phyloP scores from a whole-genome alignment of 2,329 filamentous ascomycete species.

The Alternaria infectoria region DNA sequence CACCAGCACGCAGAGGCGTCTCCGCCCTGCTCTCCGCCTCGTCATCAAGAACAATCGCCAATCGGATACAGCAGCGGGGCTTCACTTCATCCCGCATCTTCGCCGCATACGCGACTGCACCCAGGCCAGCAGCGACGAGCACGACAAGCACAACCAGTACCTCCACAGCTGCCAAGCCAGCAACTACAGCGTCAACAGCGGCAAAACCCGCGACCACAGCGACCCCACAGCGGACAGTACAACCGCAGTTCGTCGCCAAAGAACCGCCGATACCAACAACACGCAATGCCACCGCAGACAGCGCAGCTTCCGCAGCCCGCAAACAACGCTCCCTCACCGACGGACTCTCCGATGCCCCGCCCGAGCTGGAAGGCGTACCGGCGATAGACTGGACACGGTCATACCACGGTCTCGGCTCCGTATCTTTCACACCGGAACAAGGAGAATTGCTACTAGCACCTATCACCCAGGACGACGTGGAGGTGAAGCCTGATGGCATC shows the following conservation, averaged over 20 bases:
- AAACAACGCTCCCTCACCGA: conserved; percentile 53
- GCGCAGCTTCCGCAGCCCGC: conserved; percentile 33
- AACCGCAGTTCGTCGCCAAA: conserved; percentile 34
- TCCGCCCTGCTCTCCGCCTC: conserved; percentile 24
- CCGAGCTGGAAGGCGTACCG: conserved; percentile 56
- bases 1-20: conserved; percentile 26
- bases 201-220: conserved; percentile 21
- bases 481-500: conserved; percentile 97
- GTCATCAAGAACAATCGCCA: conserved; percentile 20
- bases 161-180: conserved; percentile 20
- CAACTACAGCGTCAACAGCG: conserved; percentile 14
- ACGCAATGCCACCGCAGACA: conserved; percentile 36
- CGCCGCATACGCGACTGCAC: conserved; percentile 33
- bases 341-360: conserved; percentile 58
- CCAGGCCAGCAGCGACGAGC: conserved; percentile 22
- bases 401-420: conserved; percentile 77
- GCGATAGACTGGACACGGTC: conserved; percentile 83
- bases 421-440: conserved; percentile 74
- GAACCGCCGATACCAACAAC: conserved; percentile 44
- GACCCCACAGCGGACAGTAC: conserved; percentile 34
- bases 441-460: conserved; percentile 71
- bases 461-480: conserved; percentile 76
- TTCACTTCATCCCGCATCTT: conserved; percentile 29
- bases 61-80: conserved; percentile 23
- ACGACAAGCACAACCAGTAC: conserved; percentile 14